These are phyloP conservation scores for Ambrosia hybrid DNA, from an alignment of 140 eudicot species.

Conservation along the genomic window DNA sequence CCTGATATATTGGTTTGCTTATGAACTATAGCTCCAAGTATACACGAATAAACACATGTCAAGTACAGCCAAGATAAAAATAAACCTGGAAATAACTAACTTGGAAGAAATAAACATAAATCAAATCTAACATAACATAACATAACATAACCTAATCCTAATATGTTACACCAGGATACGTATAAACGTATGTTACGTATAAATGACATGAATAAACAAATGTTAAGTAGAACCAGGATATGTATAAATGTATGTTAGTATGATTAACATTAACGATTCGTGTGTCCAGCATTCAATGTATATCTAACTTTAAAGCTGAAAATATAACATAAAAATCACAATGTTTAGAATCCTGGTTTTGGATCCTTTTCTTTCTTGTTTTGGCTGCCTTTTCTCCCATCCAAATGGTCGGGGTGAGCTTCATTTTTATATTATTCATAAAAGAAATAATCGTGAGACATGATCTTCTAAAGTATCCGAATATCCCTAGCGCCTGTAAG, in stretches of 20 bases:
- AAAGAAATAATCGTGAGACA: too few relatives aligned
- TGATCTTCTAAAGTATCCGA: too few relatives aligned
- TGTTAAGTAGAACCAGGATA: too few relatives aligned
- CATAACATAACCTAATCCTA: background rate
- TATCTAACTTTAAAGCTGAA: too few relatives aligned
- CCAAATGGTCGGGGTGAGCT: too few relatives aligned
- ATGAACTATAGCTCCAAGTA: background rate
- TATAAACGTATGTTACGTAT: background rate
- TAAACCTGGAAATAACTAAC: background rate
- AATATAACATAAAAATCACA: too few relatives aligned
- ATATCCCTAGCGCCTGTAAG: too few relatives aligned
- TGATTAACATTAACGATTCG: background rate
- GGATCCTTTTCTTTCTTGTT: too few relatives aligned
- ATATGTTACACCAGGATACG: background rate
- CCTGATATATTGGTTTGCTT: background rate
- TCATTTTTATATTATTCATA: too few relatives aligned
- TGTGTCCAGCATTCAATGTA: background rate
- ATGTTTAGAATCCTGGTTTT: too few relatives aligned
- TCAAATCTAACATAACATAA: background rate
- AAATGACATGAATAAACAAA: too few relatives aligned
- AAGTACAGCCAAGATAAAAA: background rate
- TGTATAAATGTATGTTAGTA: background rate
- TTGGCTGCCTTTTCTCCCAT: too few relatives aligned
- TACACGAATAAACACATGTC: conserved; percentile 1
- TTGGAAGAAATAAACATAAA: background rate